Evolutionary conservation across 2,329 filamentous ascomycete genomes (phyloP).

Genomic region (Fonsecaea erecta): DNA sequence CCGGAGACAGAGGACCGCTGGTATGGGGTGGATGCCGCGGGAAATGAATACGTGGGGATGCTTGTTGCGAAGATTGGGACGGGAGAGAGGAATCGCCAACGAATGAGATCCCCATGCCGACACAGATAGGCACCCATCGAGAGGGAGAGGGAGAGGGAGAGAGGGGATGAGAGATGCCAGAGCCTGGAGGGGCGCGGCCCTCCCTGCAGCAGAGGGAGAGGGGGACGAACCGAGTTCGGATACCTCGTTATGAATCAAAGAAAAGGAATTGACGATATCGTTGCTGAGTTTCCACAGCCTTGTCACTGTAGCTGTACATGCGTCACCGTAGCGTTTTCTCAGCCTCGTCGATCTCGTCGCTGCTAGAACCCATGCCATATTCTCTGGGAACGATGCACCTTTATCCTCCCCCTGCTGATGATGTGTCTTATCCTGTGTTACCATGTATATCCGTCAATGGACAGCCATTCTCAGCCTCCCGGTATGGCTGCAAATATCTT

Average conservation of each 20-base stretch:
- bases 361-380: not conserved
- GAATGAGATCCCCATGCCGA: not conserved
- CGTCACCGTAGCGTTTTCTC: not conserved
- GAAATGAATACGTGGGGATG: slow-evolving; percentile 8
- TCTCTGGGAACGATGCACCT: not conserved
- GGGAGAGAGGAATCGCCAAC: no score
- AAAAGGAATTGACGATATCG: not conserved
- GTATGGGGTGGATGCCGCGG: slow-evolving; percentile 4
- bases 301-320: not conserved
- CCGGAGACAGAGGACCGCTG: not conserved
- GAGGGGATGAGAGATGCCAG: not conserved
- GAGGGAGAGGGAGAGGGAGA: not conserved
- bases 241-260: no score
- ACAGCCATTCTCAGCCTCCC: slow-evolving; percentile 6
- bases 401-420: not conserved
- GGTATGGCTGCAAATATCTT: slow-evolving; percentile 6
- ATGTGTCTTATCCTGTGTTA: slow-evolving; percentile 1
- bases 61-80: not conserved
- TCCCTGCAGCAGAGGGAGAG: not conserved
- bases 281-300: not conserved
- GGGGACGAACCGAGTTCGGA: not conserved
- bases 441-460: slow-evolving; percentile 19
- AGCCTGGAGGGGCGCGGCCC: no score
- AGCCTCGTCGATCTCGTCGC: not conserved
- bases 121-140: not conserved